Evolutionary conservation across 176 grass and related monocot genomes (phyloP).

Genomic region (Cenchrus americanus): DNA sequence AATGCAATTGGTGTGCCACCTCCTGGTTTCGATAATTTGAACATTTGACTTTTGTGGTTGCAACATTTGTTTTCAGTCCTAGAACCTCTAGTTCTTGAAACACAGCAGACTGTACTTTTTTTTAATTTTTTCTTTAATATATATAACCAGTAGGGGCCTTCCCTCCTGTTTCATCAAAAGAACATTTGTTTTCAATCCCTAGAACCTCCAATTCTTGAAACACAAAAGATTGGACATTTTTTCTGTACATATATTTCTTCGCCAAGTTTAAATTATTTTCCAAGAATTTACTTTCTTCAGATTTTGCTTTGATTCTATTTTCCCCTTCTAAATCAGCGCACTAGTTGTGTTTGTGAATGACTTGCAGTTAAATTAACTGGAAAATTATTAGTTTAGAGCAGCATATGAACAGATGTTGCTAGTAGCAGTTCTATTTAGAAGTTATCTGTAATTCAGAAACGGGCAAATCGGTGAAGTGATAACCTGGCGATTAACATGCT

Average conservation of each 20-base stretch:
- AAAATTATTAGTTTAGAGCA: not conserved
- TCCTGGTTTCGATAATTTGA: no score
- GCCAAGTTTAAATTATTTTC: not conserved
- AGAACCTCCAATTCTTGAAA: no score
- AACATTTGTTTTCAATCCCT: no score
- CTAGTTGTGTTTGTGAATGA: not conserved
- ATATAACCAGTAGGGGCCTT: no score
- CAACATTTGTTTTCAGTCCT: no score
- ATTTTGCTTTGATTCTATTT: slow-evolving; percentile 6
- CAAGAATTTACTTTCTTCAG: not conserved
- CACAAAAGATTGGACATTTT: not conserved
- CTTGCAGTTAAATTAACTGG: not conserved
- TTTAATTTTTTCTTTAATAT: no score
- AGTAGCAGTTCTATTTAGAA: not conserved
- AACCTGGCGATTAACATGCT: not conserved
- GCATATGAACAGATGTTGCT: not conserved
- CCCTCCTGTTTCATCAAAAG: no score
- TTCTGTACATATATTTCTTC: not conserved
- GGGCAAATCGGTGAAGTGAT: not conserved
- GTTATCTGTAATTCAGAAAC: not conserved
- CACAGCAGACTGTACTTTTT: no score
- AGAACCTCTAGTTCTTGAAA: no score
- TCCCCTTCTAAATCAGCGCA: not conserved
- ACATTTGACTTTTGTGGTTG: no score
- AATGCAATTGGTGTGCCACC: no score